phyloP scores from a whole-genome alignment of 2,329 filamentous ascomycete genomes.

The Colletotrichum sp. region DNA sequence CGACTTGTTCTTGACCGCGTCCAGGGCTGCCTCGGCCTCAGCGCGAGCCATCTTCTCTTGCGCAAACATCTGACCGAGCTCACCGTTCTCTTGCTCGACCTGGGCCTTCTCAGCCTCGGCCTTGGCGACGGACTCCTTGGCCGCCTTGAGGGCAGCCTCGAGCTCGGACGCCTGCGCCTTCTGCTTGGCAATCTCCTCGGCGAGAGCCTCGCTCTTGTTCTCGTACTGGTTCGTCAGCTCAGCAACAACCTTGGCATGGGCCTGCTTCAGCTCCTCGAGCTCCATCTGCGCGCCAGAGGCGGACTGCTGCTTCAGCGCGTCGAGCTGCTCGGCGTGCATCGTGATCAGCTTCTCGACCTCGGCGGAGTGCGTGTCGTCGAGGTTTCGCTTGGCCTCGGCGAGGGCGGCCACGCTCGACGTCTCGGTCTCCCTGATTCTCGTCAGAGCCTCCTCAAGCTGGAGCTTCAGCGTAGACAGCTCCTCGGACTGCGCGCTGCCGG shows the following conservation, averaged over 20 bases:
- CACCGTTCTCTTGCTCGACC: constrained; percentile 51
- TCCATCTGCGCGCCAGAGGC: constrained; percentile 41
- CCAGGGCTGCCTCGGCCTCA: constrained; percentile 64
- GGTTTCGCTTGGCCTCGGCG: constrained; percentile 48
- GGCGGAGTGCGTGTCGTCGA: constrained; percentile 48
- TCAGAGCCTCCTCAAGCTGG: constrained; percentile 34
- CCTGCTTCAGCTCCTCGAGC: constrained; percentile 44
- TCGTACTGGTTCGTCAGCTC: constrained; percentile 46
- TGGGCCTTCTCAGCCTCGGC: constrained; percentile 43
- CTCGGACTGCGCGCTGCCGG: constrained; percentile 36
- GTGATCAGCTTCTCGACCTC: constrained; percentile 53
- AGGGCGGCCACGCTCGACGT: constrained; percentile 47
- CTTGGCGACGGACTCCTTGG: constrained; percentile 33
- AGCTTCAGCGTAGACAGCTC: constrained; percentile 40
- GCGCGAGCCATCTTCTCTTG: constrained; percentile 66
- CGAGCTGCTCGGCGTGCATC: constrained; percentile 46
- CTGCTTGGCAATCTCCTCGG: constrained; percentile 33
- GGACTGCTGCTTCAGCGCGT: constrained; percentile 43
- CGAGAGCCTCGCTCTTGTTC: constrained; percentile 29
- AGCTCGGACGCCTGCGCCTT: constrained; percentile 32
- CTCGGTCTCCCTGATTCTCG: constrained; percentile 39
- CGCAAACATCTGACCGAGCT: constrained; percentile 58
- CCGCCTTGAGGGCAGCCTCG: constrained; percentile 38
- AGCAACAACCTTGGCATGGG: constrained; percentile 43
- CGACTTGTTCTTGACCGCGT: constrained; percentile 60